phyloP scores from a whole-genome alignment of 495 filamentous ascomycete species.

The Baudoinia panamericana region DNA sequence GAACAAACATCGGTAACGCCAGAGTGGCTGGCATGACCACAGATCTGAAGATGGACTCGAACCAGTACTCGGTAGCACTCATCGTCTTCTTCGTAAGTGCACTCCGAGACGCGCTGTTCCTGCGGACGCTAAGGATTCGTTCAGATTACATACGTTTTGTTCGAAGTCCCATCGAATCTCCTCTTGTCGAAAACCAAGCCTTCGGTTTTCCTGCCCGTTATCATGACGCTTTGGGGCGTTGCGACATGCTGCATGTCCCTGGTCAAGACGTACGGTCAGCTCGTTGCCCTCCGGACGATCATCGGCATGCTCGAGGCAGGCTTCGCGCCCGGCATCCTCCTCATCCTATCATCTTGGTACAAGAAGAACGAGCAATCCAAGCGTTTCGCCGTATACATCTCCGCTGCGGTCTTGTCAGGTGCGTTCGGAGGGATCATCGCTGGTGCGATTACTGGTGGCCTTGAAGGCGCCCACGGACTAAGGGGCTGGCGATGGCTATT shows the following conservation, averaged over 20 bases:
- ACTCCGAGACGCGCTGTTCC: not conserved
- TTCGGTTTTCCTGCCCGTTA: slow-evolving; percentile 31
- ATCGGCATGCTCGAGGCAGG: slow-evolving; percentile 35
- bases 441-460: slow-evolving; percentile 30
- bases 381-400: slow-evolving; percentile 40
- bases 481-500: slow-evolving; percentile 34
- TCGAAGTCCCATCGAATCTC: slow-evolving; percentile 37
- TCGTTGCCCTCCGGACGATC: slow-evolving; percentile 32
- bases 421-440: slow-evolving; percentile 42
- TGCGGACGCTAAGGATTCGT: too few species aligned
- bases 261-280: slow-evolving; percentile 32
- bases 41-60: slow-evolving; percentile 13
- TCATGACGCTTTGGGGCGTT: slow-evolving; percentile 29
- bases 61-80: slow-evolving; percentile 16
- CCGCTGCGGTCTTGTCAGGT: slow-evolving; percentile 37
- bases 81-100: slow-evolving; percentile 35
- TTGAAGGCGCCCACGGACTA: slow-evolving; percentile 32
- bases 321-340: slow-evolving; percentile 35
- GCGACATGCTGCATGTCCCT: slow-evolving; percentile 32
- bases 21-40: slow-evolving; percentile 20
- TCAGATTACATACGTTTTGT: slow-evolving; percentile 34
- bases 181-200: slow-evolving; percentile 31
- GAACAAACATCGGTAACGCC: slow-evolving; percentile 23
- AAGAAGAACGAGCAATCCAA: slow-evolving; percentile 38
- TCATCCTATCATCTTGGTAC: slow-evolving; percentile 41